phyloP scores from a whole-genome alignment of 345 rosid species.

The Brassica cretica region DNA sequence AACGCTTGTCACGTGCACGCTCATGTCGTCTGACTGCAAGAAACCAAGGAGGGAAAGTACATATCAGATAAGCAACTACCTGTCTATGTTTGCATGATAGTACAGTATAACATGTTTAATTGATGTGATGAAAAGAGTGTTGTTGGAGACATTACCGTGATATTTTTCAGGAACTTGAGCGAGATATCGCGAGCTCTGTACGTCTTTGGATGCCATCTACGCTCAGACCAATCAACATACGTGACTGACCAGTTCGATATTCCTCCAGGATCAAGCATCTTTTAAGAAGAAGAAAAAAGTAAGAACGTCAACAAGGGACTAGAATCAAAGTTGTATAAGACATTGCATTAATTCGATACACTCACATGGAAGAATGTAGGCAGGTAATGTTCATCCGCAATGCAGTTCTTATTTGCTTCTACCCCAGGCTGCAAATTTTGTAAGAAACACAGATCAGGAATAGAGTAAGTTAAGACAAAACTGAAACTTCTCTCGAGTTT shows the following conservation, averaged over 20 bases:
- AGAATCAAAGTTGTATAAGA: constrained; percentile 2
- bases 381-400: constrained; percentile 96
- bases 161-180: constrained; percentile 65
- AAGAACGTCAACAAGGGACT: constrained; percentile 16
- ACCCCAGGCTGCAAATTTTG: constrained; percentile 76
- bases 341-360: constrained; percentile 6
- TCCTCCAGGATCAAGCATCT: constrained; percentile 95
- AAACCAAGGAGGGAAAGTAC: constrained; percentile 14
- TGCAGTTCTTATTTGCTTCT: constrained; percentile 87
- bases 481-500: not conserved
- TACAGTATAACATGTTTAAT: constrained; percentile 1
- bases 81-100: not conserved
- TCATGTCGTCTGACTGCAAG: constrained; percentile 70
- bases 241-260: constrained; percentile 94
- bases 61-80: not conserved
- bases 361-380: constrained; percentile 93
- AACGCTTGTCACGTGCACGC: constrained; percentile 80
- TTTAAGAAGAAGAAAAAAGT: not conserved
- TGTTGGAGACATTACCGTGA: constrained; percentile 54
- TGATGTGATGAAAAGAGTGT: constrained; percentile 10
- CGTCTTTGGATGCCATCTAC: constrained; percentile 97
- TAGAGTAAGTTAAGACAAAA: not conserved
- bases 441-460: constrained; percentile 35
- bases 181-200: constrained; percentile 68
- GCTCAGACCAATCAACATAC: constrained; percentile 98